Conservation (phyloP, 805 yeast genomes). For the Monosporozyma solicola region DNA sequence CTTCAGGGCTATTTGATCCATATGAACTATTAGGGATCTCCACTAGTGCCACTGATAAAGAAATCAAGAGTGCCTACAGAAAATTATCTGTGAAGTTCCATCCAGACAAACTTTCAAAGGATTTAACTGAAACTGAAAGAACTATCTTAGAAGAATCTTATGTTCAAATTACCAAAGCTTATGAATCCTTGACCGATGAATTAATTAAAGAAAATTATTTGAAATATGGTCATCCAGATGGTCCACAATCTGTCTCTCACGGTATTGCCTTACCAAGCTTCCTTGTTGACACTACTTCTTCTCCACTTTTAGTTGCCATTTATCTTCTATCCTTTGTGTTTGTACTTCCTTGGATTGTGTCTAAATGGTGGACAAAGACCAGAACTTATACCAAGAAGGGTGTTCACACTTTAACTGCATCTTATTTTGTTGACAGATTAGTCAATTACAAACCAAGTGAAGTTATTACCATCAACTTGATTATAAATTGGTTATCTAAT, state of each 20-base stretch:
- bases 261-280: slow-evolving; percentile 95
- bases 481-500: slow-evolving; percentile 50
- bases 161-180: slow-evolving; percentile 81
- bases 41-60: slow-evolving; percentile 60
- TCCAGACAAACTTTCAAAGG: slow-evolving; percentile 79
- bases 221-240: slow-evolving; percentile 96
- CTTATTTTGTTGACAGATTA: slow-evolving; percentile 58
- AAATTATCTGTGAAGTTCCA: slow-evolving; percentile 82
- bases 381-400: slow-evolving; percentile 76
- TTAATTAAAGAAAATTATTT: slow-evolving; percentile 69
- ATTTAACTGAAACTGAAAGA: slow-evolving; percentile 47
- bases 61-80: slow-evolving; percentile 74
- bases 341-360: slow-evolving; percentile 71
- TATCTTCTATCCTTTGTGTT: slow-evolving; percentile 71
- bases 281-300: slow-evolving; percentile 72
- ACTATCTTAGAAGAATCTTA: slow-evolving; percentile 61
- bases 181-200: slow-evolving; percentile 91
- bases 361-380: slow-evolving; percentile 83
- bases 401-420: slow-evolving; percentile 76
- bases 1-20: slow-evolving; percentile 62
- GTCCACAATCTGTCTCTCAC: slow-evolving; percentile 81
- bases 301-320: slow-evolving; percentile 52
- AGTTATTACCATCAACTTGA: slow-evolving; percentile 44
- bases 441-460: slow-evolving; percentile 69
- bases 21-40: slow-evolving; percentile 75